phyloP scores from a whole-genome alignment of 2,329 filamentous ascomycete genomes.

The Apiospora phragmitis region DNA sequence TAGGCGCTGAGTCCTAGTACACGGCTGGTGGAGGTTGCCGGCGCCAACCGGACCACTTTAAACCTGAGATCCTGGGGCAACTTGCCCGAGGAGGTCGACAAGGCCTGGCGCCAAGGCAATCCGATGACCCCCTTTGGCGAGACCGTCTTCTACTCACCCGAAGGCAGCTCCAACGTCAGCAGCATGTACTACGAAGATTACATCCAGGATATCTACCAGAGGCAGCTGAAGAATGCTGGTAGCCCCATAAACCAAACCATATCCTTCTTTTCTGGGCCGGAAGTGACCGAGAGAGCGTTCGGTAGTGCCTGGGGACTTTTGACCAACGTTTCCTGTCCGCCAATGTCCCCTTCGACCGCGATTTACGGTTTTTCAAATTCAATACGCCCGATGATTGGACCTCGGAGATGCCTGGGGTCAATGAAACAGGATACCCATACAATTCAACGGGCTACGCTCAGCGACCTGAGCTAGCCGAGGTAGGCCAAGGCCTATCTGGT shows the following conservation, averaged over 20 bases:
- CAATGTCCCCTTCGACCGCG: background rate
- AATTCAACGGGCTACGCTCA: background rate
- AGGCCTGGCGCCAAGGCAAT: background rate
- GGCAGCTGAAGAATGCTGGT: background rate
- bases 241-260: background rate
- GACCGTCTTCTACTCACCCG: background rate
- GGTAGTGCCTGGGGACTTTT: background rate
- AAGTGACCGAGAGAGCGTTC: background rate
- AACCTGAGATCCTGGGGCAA: background rate
- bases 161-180: background rate
- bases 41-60: background rate
- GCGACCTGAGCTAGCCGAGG: background rate
- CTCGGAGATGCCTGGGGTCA: background rate
- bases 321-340: background rate
- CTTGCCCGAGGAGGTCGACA: background rate
- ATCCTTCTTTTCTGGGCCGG: background rate
- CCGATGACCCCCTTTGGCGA: background rate
- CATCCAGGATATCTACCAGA: background rate
- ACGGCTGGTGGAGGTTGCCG: background rate
- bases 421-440: background rate
- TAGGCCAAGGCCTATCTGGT: background rate
- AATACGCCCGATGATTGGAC: background rate
- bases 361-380: background rate
- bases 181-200: background rate
- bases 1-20: background rate